phyloP scores from a whole-genome alignment of 768 basidiomycete species.

The Pleurotus tuber-regium region DNA sequence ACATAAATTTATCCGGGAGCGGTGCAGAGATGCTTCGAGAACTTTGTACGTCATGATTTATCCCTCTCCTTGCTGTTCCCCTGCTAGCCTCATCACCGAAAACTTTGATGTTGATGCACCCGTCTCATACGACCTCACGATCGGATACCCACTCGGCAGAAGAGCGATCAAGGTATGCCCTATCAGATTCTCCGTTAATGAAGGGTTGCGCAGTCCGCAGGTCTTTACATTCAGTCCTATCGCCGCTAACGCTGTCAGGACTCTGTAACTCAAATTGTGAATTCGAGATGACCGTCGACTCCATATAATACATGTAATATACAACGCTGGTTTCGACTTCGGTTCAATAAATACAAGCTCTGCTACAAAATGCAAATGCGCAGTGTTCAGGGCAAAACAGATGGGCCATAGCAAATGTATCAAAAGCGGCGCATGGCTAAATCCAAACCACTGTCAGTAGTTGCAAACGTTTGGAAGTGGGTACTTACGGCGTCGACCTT shows the following conservation, averaged over 20 bases:
- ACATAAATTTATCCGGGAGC: background rate
- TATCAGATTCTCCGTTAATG: background rate
- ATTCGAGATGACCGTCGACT: background rate
- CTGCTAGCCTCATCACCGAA: background rate
- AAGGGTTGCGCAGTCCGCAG: no score
- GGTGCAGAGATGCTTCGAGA: background rate
- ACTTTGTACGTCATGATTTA: background rate
- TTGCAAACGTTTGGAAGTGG: background rate
- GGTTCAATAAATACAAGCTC: background rate
- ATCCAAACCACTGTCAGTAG: no score
- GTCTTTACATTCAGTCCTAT: no score
- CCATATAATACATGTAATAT: background rate
- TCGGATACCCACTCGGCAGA: background rate
- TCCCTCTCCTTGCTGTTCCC: background rate
- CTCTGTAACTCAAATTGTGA: no score
- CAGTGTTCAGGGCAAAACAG: no score
- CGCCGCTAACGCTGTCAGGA: no score
- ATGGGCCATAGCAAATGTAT: no score
- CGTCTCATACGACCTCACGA: background rate
- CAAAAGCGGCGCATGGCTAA: background rate
- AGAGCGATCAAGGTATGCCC: background rate
- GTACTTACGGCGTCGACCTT: conserved; percentile 1
- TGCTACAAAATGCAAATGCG: no score
- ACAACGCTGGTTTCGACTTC: background rate
- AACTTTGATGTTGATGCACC: background rate